phyloP scores from a whole-genome alignment of 2,329 filamentous ascomycete species.

The Lizonia empirigonia region DNA sequence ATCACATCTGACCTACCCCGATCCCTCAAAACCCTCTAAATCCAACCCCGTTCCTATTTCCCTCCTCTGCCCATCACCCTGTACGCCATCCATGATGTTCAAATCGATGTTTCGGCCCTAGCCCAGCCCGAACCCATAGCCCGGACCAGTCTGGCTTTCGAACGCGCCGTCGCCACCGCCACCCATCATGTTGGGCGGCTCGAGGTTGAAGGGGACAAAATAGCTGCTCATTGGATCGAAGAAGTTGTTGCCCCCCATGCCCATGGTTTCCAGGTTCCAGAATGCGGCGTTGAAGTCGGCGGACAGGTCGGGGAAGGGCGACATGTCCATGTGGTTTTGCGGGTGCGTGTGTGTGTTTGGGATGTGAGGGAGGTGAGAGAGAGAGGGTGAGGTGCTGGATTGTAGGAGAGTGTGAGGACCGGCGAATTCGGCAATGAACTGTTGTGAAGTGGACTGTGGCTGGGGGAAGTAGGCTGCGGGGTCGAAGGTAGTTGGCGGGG shows the following conservation, averaged over 20 bases:
- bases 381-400: slow-evolving; percentile 34
- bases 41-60: slow-evolving; percentile 1
- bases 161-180: slow-evolving; percentile 45
- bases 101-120: slow-evolving; percentile 24
- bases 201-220: slow-evolving; percentile 93
- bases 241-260: slow-evolving; percentile 35
- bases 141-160: slow-evolving; percentile 22
- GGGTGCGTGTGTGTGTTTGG: slow-evolving; percentile 23
- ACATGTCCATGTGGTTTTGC: slow-evolving; percentile 33
- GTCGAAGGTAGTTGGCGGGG: slow-evolving; percentile 40
- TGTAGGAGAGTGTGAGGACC: slow-evolving; percentile 47
- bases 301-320: slow-evolving; percentile 42
- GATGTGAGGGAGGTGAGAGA: slow-evolving; percentile 37
- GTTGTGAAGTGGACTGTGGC: slow-evolving; percentile 31
- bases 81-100: slow-evolving; percentile 26
- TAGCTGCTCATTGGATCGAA: slow-evolving; percentile 68
- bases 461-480: slow-evolving; percentile 38
- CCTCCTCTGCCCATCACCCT: not conserved
- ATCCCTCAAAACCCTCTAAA: slow-evolving; percentile 8
- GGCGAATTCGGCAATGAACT: slow-evolving; percentile 54
- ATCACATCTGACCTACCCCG: not conserved
- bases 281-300: slow-evolving; percentile 40
- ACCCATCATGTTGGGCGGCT: slow-evolving; percentile 61
- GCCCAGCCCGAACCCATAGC: slow-evolving; percentile 33
- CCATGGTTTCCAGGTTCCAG: slow-evolving; percentile 45